Conservation (phyloP, 306 rosid species). For the Macrotyloma uniflorum region DNA sequence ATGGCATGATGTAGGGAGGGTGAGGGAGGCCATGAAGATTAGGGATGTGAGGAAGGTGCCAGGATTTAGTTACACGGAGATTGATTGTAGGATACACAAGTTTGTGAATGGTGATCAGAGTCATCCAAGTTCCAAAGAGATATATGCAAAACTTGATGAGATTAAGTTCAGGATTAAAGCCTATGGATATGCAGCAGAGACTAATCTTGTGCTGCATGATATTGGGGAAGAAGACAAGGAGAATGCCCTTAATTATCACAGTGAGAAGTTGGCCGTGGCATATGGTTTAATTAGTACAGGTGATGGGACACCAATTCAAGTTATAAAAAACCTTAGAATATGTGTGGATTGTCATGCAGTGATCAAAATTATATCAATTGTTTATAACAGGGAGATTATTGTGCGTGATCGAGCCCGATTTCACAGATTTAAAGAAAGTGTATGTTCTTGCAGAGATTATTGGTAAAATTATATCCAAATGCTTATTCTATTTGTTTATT, state of each 20-base stretch:
- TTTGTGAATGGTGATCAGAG: slow-evolving; percentile 76
- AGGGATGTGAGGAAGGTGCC: slow-evolving; percentile 85
- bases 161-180: slow-evolving; percentile 63
- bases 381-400: slow-evolving; percentile 73
- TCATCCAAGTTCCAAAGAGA: slow-evolving; percentile 61
- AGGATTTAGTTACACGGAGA: slow-evolving; percentile 80
- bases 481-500: not conserved
- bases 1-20: slow-evolving; percentile 87
- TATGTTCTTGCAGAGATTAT: slow-evolving; percentile 87
- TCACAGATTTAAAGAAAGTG: slow-evolving; percentile 77
- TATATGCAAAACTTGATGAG: slow-evolving; percentile 85
- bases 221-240: slow-evolving; percentile 94
- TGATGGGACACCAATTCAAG: slow-evolving; percentile 72
- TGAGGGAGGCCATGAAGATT: slow-evolving; percentile 70
- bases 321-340: slow-evolving; percentile 88
- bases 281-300: slow-evolving; percentile 74
- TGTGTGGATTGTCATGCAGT: slow-evolving; percentile 83
- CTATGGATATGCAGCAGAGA: slow-evolving; percentile 68
- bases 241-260: slow-evolving; percentile 74
- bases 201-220: slow-evolving; percentile 82
- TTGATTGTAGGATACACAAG: slow-evolving; percentile 64
- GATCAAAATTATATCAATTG: slow-evolving; percentile 65
- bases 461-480: slow-evolving; percentile 58
- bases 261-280: slow-evolving; percentile 92
- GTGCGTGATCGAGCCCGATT: slow-evolving; percentile 88